Percentiles rank a stretch among this genome's conserved stretches.
These are phyloP conservation scores for Aspergillus tubingensis DNA, from an alignment of 2,329 filamentous ascomycete species.

Conservation along the genomic window DNA sequence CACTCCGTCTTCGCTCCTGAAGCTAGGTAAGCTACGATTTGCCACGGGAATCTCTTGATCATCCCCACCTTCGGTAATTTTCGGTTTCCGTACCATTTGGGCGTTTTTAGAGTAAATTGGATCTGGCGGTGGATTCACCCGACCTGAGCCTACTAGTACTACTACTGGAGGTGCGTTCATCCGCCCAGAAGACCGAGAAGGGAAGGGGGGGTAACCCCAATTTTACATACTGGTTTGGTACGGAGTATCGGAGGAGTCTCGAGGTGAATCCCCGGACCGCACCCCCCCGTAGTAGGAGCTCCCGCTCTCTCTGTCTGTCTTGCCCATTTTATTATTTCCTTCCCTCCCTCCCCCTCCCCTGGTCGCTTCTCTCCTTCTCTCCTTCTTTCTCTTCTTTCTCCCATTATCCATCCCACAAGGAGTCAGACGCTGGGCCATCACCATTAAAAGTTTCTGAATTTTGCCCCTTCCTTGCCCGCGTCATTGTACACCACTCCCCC, in stretches of 20 bases:
- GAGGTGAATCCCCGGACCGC: conserved; percentile 22
- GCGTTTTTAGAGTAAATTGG: background rate
- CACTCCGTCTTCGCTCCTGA: background rate
- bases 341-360: conserved; percentile 18
- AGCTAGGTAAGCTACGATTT: conserved; percentile 19
- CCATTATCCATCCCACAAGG: conserved; percentile 8
- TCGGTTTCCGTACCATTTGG: conserved; percentile 9
- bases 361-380: conserved; percentile 9
- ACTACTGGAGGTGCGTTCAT: background rate
- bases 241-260: conserved; percentile 25
- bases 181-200: background rate
- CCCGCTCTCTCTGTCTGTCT: conserved; percentile 7
- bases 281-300: conserved; percentile 21
- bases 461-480: conserved; percentile 22
- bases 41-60: conserved; percentile 20
- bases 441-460: conserved; percentile 7
- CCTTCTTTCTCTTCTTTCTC: conserved; percentile 3
- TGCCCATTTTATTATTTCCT: conserved; percentile 19
- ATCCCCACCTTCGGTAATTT: conserved; percentile 22
- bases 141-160: background rate
- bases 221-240: conserved; percentile 1
- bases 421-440: conserved; percentile 28
- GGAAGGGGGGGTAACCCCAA: background rate
- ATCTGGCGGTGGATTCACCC: conserved; percentile 4
- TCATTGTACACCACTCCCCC: conserved; percentile 21